Conservation (phyloP, 305 asterid genomes). For the Fraxinus albicans region DNA sequence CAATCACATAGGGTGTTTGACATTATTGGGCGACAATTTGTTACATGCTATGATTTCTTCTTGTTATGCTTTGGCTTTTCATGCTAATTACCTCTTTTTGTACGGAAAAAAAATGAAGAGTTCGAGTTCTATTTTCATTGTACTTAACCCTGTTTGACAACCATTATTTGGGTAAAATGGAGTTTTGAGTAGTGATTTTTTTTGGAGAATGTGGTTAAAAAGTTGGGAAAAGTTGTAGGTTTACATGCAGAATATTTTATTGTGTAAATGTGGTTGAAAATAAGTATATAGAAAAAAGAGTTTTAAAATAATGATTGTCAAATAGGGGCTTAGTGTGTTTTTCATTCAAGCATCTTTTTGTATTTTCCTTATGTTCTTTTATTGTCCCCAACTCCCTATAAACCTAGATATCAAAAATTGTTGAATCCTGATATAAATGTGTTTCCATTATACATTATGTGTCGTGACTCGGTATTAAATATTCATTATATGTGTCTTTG, state of each 20-base stretch:
- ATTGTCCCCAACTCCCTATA: background rate
- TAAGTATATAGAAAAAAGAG: too few species aligned
- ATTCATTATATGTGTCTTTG: background rate
- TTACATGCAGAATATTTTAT: too few species aligned
- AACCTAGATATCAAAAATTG: background rate
- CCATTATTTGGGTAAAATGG: too few species aligned
- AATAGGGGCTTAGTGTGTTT: background rate
- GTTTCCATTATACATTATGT: background rate
- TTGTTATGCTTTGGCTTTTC: background rate
- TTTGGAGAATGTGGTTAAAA: too few species aligned
- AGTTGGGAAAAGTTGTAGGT: too few species aligned
- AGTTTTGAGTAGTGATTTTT: too few species aligned
- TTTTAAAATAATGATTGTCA: too few species aligned
- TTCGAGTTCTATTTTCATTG: background rate
- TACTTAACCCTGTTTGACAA: background rate
- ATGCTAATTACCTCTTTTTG: background rate
- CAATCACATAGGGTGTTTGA: background rate
- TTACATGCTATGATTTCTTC: background rate
- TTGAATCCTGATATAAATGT: conserved; percentile 4
- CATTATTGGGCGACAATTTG: background rate
- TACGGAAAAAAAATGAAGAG: background rate
- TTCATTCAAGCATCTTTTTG: background rate
- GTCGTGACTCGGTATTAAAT: background rate
- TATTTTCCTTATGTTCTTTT: background rate
- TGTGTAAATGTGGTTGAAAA: too few species aligned